Conservation (phyloP, 2,329 filamentous ascomycete species). For the Microdochium nivale region DNA sequence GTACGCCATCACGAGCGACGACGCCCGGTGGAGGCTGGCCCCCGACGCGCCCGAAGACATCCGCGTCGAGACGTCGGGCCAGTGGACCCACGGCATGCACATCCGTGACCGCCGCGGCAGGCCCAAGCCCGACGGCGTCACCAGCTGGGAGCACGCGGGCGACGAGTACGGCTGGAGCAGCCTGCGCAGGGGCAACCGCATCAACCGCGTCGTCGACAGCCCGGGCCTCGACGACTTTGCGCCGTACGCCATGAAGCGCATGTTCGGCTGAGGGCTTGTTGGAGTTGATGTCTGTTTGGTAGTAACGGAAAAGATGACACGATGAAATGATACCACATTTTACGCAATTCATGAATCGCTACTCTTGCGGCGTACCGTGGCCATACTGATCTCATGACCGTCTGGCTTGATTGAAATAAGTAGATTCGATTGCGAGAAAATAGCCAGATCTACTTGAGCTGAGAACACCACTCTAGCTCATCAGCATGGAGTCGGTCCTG, state of each 20-base stretch:
- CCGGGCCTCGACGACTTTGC: constrained; percentile 64
- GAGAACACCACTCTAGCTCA: too few relatives aligned
- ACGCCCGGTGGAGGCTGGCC: constrained; percentile 46
- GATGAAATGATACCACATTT: too few relatives aligned
- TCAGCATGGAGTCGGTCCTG: too few relatives aligned
- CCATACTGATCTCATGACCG: too few relatives aligned
- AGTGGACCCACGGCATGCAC: constrained; percentile 93
- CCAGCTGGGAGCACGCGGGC: constrained; percentile 47
- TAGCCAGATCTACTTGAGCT: too few relatives aligned
- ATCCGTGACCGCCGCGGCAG: constrained; percentile 66
- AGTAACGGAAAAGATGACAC: too few relatives aligned
- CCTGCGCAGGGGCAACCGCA: constrained; percentile 63
- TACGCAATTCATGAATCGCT: too few relatives aligned
- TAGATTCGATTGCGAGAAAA: too few relatives aligned
- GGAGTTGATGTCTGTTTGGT: too few relatives aligned
- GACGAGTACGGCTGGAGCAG: constrained; percentile 75
- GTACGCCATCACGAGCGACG: constrained; percentile 60
- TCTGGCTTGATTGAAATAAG: too few relatives aligned
- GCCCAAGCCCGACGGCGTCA: constrained; percentile 41
- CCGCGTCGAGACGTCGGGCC: constrained; percentile 78
- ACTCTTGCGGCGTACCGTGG: too few relatives aligned
- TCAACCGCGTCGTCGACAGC: constrained; percentile 63
- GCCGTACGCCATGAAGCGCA: constrained; percentile 51
- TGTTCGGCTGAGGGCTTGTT: constrained; percentile 42
- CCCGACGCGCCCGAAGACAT: constrained; percentile 66